Base-by-base conservation (phyloP, 2,329 filamentous ascomycete genomes). In the Acarospora socialis region DNA sequence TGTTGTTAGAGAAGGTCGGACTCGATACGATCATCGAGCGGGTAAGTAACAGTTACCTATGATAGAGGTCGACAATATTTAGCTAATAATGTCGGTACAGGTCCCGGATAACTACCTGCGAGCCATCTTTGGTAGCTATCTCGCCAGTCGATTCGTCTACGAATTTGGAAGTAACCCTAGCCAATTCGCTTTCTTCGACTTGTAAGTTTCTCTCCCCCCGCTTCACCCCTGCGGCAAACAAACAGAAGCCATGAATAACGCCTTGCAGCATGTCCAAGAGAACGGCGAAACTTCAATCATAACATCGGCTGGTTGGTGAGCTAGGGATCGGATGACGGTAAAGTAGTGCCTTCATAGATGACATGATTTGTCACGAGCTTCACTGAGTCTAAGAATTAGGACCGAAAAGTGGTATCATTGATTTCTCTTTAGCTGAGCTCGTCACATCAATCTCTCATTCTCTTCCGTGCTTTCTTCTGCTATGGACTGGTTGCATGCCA, bases 101-200 rank as follows among this genome's bases (percentile, higher is more conserved):
- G 73, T 98, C 14, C 90, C 90, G 1, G 82, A 93, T 40, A 78
- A 76, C 45, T 98, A 98, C 53, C 71, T 98, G 41, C 74, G 84
- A 43, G 79, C 86, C 43, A 95, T 98, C 54, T 98, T 98, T 52
- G 90, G 90, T 45, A 92, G 81, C 53, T 94, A 87, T 60, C 67
- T 98, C 44, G 87, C 90, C 29, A 92, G 81, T 50, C 79, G 90
- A 25, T 98, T 98, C 54, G 83, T 98, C 23, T 98, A 98, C 57
- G 75, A 92, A 55, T 90, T 87, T 54, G 90, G 90, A 49, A 86
- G 84, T 53, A 77, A 73, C 44, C 86, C 90, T 4, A 90, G 79
- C 63, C 87, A 94, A 50, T 95, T 98, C 63, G 84, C 87, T 22
- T 98, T 98, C 68, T 98, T 92, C 59, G 83, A 92, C 54, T 98